Percentiles rank a stretch among this genome's conserved stretches.
phyloP scores from a whole-genome alignment of 1,284 basidiomycete genomes.

The Pseudozyma pruni region DNA sequence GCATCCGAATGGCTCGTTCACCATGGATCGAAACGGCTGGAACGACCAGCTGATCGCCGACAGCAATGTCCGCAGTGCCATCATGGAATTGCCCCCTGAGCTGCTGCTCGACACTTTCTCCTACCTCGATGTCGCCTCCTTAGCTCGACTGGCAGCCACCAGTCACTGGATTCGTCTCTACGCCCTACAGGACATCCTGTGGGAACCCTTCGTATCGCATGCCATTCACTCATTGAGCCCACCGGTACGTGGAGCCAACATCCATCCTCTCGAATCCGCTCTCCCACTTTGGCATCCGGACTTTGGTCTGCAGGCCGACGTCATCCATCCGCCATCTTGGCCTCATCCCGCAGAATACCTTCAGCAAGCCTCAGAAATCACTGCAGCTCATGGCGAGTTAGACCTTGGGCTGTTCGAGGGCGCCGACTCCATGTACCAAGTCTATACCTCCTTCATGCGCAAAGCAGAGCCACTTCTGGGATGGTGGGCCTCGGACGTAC shows the following conservation, averaged over 20 bases:
- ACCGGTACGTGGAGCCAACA: slow-evolving; percentile 13
- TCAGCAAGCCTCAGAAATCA: neutral
- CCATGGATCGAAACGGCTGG: slow-evolving; percentile 12
- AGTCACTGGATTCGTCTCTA: slow-evolving; percentile 21
- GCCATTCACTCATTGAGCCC: slow-evolving; percentile 28
- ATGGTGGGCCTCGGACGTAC: slow-evolving; percentile 50
- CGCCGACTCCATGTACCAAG: slow-evolving; percentile 33
- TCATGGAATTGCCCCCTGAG: slow-evolving; percentile 34
- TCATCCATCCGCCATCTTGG: slow-evolving; percentile 33
- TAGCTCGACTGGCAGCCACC: slow-evolving; percentile 18
- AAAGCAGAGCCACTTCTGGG: slow-evolving; percentile 33
- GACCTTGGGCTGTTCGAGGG: slow-evolving; percentile 14
- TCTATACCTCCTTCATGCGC: slow-evolving; percentile 35
- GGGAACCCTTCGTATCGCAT: slow-evolving; percentile 27
- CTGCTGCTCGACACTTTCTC: slow-evolving; percentile 37
- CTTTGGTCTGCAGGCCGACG: slow-evolving; percentile 32
- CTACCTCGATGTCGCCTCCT: slow-evolving; percentile 18
- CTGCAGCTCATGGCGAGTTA: neutral
- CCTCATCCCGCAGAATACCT: slow-evolving; percentile 14
- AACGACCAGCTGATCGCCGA: neutral
- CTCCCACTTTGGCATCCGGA: slow-evolving; percentile 41
- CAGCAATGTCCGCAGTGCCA: neutral
- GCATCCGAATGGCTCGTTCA: too few species aligned
- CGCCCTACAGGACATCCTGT: slow-evolving; percentile 33
- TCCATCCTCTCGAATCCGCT: slow-evolving; percentile 29